These are phyloP conservation scores for Aspergillus leporis DNA, from an alignment of 495 filamentous ascomycete species.

Conservation along the genomic window DNA sequence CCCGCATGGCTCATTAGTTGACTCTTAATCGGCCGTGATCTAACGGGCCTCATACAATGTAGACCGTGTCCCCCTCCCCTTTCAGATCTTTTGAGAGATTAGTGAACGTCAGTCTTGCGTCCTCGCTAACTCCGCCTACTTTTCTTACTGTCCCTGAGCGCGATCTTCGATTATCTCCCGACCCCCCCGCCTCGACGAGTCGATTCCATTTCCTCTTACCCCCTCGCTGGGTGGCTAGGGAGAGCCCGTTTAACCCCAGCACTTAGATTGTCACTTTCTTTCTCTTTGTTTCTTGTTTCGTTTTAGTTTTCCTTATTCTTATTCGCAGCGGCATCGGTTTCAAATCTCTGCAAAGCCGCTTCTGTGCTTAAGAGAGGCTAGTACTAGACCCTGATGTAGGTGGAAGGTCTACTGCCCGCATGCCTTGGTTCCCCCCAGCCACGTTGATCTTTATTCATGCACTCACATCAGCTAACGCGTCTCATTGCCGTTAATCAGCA, in stretches of 20 bases:
- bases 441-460: not conserved
- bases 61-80: slow-evolving; percentile 14
- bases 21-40: slow-evolving; percentile 17
- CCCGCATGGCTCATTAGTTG: slow-evolving; percentile 14
- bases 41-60: slow-evolving; percentile 12
- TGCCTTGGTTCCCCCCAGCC: slow-evolving; percentile 9
- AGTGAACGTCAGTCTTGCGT: not conserved
- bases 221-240: slow-evolving; percentile 3
- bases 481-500: not conserved
- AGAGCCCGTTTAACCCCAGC: not conserved
- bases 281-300: slow-evolving; percentile 4
- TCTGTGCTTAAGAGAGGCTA: not conserved
- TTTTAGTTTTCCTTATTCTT: slow-evolving; percentile 6
- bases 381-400: slow-evolving; percentile 9
- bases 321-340: slow-evolving; percentile 4
- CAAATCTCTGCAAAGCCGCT: not conserved
- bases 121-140: not conserved
- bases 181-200: slow-evolving; percentile 1
- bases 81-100: slow-evolving; percentile 19
- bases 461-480: not conserved
- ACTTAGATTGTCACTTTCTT: not conserved
- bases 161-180: slow-evolving; percentile 5
- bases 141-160: slow-evolving; percentile 3
- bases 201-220: not conserved
- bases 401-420: slow-evolving; percentile 5